These are phyloP conservation scores for Tricholoma terreum DNA, from an alignment of 768 basidiomycete genomes.

Conservation along the genomic window DNA sequence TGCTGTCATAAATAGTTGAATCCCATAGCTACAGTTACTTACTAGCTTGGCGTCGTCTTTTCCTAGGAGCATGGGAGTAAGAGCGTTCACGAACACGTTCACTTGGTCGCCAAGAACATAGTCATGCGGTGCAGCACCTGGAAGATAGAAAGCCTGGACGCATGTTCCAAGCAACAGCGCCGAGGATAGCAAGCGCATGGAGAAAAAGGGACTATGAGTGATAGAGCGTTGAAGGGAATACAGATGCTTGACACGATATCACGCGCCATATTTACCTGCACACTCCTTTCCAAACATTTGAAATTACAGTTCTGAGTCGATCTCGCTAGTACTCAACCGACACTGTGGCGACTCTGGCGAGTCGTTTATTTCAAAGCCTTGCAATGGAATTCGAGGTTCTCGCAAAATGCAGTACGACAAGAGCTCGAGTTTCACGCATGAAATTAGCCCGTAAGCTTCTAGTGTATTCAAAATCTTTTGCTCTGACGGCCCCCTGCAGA, in stretches of 20 bases:
- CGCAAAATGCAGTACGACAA: slow-evolving; percentile 77
- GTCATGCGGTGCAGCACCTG: slow-evolving; percentile 85
- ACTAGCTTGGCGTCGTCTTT: slow-evolving; percentile 73
- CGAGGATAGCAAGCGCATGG: slow-evolving; percentile 23
- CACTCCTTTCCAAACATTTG: neutral
- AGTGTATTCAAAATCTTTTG: slow-evolving; percentile 1
- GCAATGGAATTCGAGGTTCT: slow-evolving; percentile 81
- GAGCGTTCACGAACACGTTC: slow-evolving; percentile 79
- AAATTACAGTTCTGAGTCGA: neutral
- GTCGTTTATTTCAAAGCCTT: slow-evolving; percentile 15
- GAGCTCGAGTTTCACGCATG: slow-evolving; percentile 84
- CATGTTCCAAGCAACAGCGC: slow-evolving; percentile 21
- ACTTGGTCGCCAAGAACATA: slow-evolving; percentile 74
- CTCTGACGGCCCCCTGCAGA: slow-evolving; percentile 39
- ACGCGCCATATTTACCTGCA: neutral
- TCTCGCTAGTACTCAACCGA: neutral
- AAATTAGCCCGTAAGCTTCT: slow-evolving; percentile 65
- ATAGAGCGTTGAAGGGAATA: neutral
- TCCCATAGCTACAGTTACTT: slow-evolving; percentile 23
- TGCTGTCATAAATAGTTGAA: neutral
- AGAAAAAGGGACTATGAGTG: slow-evolving; percentile 9
- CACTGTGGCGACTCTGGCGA: slow-evolving; percentile 16
- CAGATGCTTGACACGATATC: too few relatives aligned
- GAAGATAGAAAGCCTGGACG: slow-evolving; percentile 80
- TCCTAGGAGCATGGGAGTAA: slow-evolving; percentile 80